phyloP scores from a whole-genome alignment of 345 rosid genomes.

The Psidium friedrichsthalianum region DNA sequence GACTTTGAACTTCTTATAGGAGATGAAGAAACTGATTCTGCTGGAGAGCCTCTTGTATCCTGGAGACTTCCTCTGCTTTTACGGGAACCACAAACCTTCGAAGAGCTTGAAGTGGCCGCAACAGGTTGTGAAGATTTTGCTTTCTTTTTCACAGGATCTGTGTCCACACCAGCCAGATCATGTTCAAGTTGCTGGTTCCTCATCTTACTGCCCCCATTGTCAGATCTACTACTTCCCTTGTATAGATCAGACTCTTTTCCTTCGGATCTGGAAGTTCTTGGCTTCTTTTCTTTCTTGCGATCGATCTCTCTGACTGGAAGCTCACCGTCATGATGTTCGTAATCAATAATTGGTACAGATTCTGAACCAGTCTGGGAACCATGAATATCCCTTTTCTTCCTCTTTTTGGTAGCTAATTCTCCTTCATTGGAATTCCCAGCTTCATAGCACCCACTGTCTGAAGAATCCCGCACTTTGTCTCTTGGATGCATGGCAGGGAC shows the following conservation, averaged over 20 bases:
- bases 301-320: slow-evolving; percentile 35
- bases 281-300: slow-evolving; percentile 51
- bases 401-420: slow-evolving; percentile 32
- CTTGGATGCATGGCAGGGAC: slow-evolving; percentile 32
- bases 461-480: slow-evolving; percentile 17
- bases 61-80: slow-evolving; percentile 21
- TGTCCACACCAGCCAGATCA: slow-evolving; percentile 29
- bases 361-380: slow-evolving; percentile 7
- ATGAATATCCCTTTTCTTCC: slow-evolving; percentile 1
- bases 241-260: slow-evolving; percentile 49
- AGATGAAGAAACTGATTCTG: slow-evolving; percentile 46
- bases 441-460: slow-evolving; percentile 35
- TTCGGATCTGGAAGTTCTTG: slow-evolving; percentile 36
- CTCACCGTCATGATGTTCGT: slow-evolving; percentile 19
- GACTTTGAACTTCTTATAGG: slow-evolving; percentile 29
- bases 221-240: slow-evolving; percentile 41
- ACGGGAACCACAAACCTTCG: slow-evolving; percentile 66
- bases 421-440: slow-evolving; percentile 26
- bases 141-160: slow-evolving; percentile 41
- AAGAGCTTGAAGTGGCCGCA: slow-evolving; percentile 87
- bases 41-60: slow-evolving; percentile 30
- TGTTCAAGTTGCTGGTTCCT: slow-evolving; percentile 24
- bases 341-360: slow-evolving; percentile 14
- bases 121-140: slow-evolving; percentile 34
- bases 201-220: slow-evolving; percentile 36